Conservation (phyloP, 176 grass and related monocot genomes). For the Oryza meridionalis region DNA sequence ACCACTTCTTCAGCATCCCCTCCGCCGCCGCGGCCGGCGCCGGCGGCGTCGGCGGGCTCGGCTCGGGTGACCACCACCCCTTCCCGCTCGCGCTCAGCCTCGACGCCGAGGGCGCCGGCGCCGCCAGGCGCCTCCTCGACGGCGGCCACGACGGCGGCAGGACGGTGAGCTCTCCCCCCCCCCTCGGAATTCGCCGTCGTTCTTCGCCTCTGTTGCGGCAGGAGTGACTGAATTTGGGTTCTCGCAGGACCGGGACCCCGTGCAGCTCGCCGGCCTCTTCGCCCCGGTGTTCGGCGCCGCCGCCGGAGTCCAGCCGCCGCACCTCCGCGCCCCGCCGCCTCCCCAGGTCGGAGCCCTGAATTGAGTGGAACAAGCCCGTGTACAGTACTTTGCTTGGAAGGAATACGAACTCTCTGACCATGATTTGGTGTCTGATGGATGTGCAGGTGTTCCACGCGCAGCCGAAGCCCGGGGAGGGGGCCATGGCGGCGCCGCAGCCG, state of each 20-base stretch:
- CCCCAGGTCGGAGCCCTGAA: constrained; percentile 52
- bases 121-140: constrained; percentile 47
- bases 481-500: constrained; percentile 51
- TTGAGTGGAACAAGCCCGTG: constrained; percentile 7
- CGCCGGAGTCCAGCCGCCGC: constrained; percentile 58
- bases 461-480: constrained; percentile 58
- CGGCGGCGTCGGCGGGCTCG: not conserved
- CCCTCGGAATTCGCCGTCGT: not conserved
- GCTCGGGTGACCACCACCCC: constrained; percentile 25
- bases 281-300: constrained; percentile 56
- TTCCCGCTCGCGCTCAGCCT: constrained; percentile 77
- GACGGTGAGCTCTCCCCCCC: constrained; percentile 39
- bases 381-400: not conserved
- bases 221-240: not conserved
- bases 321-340: constrained; percentile 59
- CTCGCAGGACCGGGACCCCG: constrained; percentile 72
- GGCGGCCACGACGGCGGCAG: constrained; percentile 37
- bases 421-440: constrained; percentile 11
- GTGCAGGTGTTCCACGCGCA: constrained; percentile 67
- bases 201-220: not conserved
- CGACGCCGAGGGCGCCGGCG: constrained; percentile 61
- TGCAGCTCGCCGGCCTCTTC: constrained; percentile 69
- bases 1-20: constrained; percentile 63
- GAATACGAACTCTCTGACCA: not conserved
- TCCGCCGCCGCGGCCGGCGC: constrained; percentile 31